A percentile compares a stretch with the other conserved stretches of the same genome.
Conservation (phyloP, 176 grass and related monocot genomes). For the Elaeis guineensis region DNA sequence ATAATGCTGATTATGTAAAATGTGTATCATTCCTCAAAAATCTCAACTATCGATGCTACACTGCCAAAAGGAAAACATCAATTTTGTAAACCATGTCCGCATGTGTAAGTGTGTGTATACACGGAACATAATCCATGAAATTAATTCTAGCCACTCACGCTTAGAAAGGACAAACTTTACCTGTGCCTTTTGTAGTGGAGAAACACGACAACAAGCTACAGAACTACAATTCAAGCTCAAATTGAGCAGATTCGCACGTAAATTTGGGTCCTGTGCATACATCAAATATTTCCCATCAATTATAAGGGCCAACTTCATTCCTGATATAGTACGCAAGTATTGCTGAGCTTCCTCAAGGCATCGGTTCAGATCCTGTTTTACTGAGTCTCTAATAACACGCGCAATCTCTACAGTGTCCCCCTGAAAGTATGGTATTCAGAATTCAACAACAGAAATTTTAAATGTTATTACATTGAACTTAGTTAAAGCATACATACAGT, state of each 20-base stretch:
- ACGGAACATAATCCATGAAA: too few relatives aligned
- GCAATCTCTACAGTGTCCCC: constrained; percentile 93
- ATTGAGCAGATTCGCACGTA: constrained; percentile 85
- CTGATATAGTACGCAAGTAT: constrained; percentile 32
- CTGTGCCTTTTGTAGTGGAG: constrained; percentile 98
- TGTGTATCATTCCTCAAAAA: too few relatives aligned
- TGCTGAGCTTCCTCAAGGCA: constrained; percentile 64
- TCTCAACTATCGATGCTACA: too few relatives aligned
- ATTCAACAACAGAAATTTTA: too few relatives aligned
- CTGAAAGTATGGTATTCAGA: constrained; percentile 24
- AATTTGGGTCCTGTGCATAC: constrained; percentile 96
- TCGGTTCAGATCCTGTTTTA: constrained; percentile 67
- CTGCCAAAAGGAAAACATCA: too few relatives aligned
- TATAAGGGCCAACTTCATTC: constrained; percentile 71
- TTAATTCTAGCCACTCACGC: too few relatives aligned
- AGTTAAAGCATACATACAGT: too few relatives aligned
- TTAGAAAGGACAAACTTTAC: constrained; percentile 33
- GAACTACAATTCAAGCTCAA: constrained; percentile 94
- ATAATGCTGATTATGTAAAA: too few relatives aligned
- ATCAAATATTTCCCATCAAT: constrained; percentile 98
- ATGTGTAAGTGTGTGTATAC: too few relatives aligned
- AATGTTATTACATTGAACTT: too few relatives aligned
- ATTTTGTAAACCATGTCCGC: too few relatives aligned
- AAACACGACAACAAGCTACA: constrained; percentile 97
- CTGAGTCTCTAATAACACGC: constrained; percentile 73